Evolutionary conservation across 371 early-diverging fungal genomes (phyloP), one percentile per base, ranked within the genome.

Genomic region (Coemansia sp.): DNA sequence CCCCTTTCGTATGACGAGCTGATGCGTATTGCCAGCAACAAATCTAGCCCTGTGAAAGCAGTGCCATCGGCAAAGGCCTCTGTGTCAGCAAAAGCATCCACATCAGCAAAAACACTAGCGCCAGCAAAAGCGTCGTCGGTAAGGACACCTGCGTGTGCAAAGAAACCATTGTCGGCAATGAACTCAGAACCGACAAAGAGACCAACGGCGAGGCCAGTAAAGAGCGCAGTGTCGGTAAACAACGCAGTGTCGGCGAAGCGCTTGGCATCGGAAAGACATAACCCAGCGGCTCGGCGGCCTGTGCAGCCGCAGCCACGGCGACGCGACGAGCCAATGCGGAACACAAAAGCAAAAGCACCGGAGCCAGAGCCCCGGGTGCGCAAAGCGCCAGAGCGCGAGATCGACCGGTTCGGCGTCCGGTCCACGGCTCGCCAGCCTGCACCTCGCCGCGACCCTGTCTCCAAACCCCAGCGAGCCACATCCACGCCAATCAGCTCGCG

Each of bases 381-480:
- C 16, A 31, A 56, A 53, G 27, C 68, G 14, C 66, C 71, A 1
- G 75, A 72, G 63, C 77, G 80, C 11, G 78, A 79, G 39, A 52
- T 79, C 10, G 78, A 78, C 24, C 67, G 78, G 18, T 78, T 78
- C 64, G 78, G 78, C 1, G 79, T 78, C 16, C 53, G 64, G 11
- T 37, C 70, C 10, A 56, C 16, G 29, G 21, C 39, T 5, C 26
- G 13, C 14, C 52, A 26, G 26, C 7, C 11, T 13, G 4, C 52
- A 11, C 26, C n/a, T n/a, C 18, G 50, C 14, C 45, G 45, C 3
- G 45, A n/a, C 52, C 18, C 24, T 21, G 2, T 1, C 24, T 24
- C 24, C 24, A 24, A 24, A 24, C 24, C 24, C 24, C 24, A 24
- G 2, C 50, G 50, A 8, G n/a, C 50, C 51, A 26, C 54, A 21